A percentile compares a stretch with the other conserved stretches of the same genome.
These are phyloP conservation scores for Macrolepiota fuliginosa DNA, from an alignment of 768 basidiomycete genomes.

Conservation along the genomic window DNA sequence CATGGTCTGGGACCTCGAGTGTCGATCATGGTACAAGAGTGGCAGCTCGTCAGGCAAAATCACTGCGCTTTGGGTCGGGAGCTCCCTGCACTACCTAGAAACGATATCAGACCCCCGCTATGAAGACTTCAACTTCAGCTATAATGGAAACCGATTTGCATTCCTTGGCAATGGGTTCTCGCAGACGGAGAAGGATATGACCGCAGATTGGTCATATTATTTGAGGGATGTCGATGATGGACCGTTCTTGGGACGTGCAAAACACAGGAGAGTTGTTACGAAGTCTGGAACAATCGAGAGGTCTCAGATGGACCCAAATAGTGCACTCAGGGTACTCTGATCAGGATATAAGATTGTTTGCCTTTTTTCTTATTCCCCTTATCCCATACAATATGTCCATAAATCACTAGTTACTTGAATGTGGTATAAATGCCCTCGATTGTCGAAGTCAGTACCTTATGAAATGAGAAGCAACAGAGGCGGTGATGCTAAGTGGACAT, in stretches of 20 bases:
- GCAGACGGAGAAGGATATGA: slow-evolving; percentile 26
- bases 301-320: background rate
- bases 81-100: slow-evolving; percentile 29
- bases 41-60: slow-evolving; percentile 22
- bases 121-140: slow-evolving; percentile 28
- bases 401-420: no score
- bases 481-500: no score
- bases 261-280: slow-evolving; percentile 12
- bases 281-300: slow-evolving; percentile 2
- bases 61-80: slow-evolving; percentile 29
- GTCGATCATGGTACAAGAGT: slow-evolving; percentile 31
- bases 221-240: slow-evolving; percentile 20
- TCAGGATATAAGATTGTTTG: no score
- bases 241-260: slow-evolving; percentile 15
- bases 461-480: no score
- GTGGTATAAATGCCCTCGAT: no score
- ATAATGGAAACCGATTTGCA: slow-evolving; percentile 26
- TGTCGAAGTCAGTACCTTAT: no score
- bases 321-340: no score
- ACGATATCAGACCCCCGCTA: slow-evolving; percentile 25
- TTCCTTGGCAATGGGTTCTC: slow-evolving; percentile 29
- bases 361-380: no score
- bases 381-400: no score
- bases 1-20: slow-evolving; percentile 26
- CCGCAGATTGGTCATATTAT: slow-evolving; percentile 28